Base-by-base conservation (phyloP, 2,329 filamentous ascomycete species). In the Ceratocystis eucalypticola region DNA sequence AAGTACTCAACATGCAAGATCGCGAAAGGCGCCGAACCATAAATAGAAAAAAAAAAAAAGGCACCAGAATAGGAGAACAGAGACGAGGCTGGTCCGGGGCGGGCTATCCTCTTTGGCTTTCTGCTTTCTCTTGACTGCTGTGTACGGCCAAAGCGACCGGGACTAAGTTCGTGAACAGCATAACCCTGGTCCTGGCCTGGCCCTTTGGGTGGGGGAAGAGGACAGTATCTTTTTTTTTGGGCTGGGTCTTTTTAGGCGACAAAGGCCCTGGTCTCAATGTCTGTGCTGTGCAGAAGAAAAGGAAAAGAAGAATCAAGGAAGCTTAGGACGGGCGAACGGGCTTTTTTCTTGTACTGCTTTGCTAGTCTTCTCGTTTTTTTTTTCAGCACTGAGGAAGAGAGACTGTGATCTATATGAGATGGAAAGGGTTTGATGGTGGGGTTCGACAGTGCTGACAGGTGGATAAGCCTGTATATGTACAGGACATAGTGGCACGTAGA, bases 281-380 rank as follows among this genome's bases (percentile, higher is more conserved):
- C 55, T 59, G 55, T 59, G 55, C 55, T 59, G 55, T 59, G 55
- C 55, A 59, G 55, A 59, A 59, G 55, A 59, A 59, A 59, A 59
- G 37, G 55, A 59, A 59, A 59, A 59, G 55, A 59, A 59, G 55
- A 20, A 22, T 59, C 12, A 15, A 59, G 55, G 55, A 59, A 59
- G 55, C 55, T 33, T 37, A n/a, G 30, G 55, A 20, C 30, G 55
- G 28, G 28, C 7, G 55, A 59, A 59, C 55, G 28, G 55, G 30
- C 55, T 17, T 33, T 59, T 55, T 30, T 15, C 12, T 48, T 48
- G 17, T 20, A 3, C 20, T 48, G 17, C 46, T 28, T 33, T 33
- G 6, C 1, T 33, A 33, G 30, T 8, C 22, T 25, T 22, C 3
- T 50, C n/a, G 6, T 10, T 15, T 7, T 22, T n/a, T 8, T 59